These are phyloP conservation scores for Chalaropsis thielavioides DNA, from an alignment of 2,329 filamentous ascomycete genomes.

Conservation along the genomic window DNA sequence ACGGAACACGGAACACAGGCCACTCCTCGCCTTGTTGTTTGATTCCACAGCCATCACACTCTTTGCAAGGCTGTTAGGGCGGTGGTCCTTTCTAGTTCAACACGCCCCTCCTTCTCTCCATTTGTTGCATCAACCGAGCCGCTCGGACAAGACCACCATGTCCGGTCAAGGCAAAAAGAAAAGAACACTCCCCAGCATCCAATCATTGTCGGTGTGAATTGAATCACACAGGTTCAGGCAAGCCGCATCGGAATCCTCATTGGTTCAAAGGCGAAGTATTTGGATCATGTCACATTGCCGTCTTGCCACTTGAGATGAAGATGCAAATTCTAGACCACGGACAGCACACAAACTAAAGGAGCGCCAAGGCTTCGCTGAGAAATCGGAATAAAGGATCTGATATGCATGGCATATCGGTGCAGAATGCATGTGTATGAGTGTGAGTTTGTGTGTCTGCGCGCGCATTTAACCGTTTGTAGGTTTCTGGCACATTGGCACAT, in stretches of 20 bases:
- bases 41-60: neutral
- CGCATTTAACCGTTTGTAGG: neutral
- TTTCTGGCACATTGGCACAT: neutral
- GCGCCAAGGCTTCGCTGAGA: neutral
- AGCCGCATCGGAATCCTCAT: neutral
- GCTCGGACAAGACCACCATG: neutral
- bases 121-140: neutral
- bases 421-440: neutral
- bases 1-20: neutral
- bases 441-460: neutral
- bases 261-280: neutral
- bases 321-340: neutral
- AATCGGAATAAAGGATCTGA: neutral
- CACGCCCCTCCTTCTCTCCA: neutral
- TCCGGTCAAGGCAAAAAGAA: neutral
- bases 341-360: neutral
- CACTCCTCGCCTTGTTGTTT: neutral
- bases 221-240: neutral
- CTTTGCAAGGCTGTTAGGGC: neutral
- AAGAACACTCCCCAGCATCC: neutral
- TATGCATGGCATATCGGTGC: no score
- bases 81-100: neutral
- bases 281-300: neutral
- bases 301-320: neutral
- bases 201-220: neutral